Base-by-base conservation (phyloP, 441 rosid species). In the Eruca vesicaria region DNA sequence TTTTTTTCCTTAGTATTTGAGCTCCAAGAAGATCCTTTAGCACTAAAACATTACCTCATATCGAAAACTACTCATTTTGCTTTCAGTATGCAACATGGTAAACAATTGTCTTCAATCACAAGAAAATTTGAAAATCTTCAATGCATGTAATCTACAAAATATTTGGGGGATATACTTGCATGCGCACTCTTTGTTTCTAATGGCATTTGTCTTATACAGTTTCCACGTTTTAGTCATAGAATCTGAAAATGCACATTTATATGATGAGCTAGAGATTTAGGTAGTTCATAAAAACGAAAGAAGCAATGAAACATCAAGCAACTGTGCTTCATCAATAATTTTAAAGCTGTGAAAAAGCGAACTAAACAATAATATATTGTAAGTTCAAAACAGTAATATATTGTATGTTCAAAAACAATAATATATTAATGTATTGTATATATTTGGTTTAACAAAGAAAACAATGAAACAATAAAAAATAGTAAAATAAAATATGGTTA, bases 181-280 rank as follows among this genome's bases (percentile, higher is more conserved):
- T 94, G 90, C 11, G 85, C 97, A 80, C 89, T 89, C 73, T 66
- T 63, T 31, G 90, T 87, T 57, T 82, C 86, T 64, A 84, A 71
- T 14, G 86, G 85, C 68, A 83, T 85, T 1, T 83, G 84, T 67
- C 94, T 92, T 23, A 15, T 68, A 70, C 89, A 80, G 41, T 81
- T 84, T 67, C 63, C 41, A 16, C 73, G 76, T 75, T 82, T 85
- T 69, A 80, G 71, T 77, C 72, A 83, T 61, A 78, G 79, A 50
- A 77, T 87, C 64, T 50, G 69, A 43, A 76, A 73, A 43, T 87
- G 86, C 81, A 73, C 90, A 64, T 80, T 65, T 32, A 63, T 74
- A 91, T 94, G 97, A 89, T 57, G 82, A 75, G 71, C 14, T 88
- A 80, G 83, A 65, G 84, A 82, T 33, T 65, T 79, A 60, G 79